Evolutionary conservation across 2,329 filamentous ascomycete species (phyloP), one percentile per base, ranked within the genome.

Genomic region (Epichloe coenophiala): DNA sequence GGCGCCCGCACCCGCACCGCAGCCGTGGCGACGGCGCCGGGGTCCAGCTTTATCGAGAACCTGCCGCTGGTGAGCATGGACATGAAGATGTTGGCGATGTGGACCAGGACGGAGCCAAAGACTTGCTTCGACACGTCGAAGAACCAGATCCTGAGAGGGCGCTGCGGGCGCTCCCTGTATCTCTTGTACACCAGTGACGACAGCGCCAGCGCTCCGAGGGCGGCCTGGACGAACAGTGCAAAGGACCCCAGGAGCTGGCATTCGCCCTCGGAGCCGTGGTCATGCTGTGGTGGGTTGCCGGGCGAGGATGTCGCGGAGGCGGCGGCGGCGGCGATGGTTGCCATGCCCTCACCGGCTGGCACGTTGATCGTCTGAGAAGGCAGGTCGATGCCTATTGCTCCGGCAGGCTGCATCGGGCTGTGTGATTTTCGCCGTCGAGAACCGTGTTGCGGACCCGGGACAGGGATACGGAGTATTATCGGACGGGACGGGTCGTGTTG

Each of bases 91-190:
- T 98, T 98, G 58, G 90, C 87, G 43, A 91, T 75, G 69, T 98
- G 93, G 36, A 96, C 81, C 65, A 98, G 76, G 44, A 89, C 83
- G 33, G 89, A 94, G 21, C 93, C 93, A 61, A 97, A 86, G 49
- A 98, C 88, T 72, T 98, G 93, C 73, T 98, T 98, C 35, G 88
- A 95, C 23, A 83, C 93, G 64, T 98, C 93, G 66, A 97, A 98
- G 66, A 87, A 90, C 91, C 93, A 98, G 57, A 98, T 89, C 75
- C 94, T 95, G 62, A 97, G 63, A 1, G 91, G 91, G 50, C 93
- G 79, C 65, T 96, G 91, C 1, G 93, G 91, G 51, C 87, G 78
- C 69, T 98, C 93, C 57, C 87, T 80, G 81, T 86, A 95, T 58
- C 93, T 79, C 73, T 98, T 98, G 72, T 81, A 95, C 7, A 97